Evolutionary conservation across 768 basidiomycete genomes (phyloP).

Genomic region (Suillus sp.): DNA sequence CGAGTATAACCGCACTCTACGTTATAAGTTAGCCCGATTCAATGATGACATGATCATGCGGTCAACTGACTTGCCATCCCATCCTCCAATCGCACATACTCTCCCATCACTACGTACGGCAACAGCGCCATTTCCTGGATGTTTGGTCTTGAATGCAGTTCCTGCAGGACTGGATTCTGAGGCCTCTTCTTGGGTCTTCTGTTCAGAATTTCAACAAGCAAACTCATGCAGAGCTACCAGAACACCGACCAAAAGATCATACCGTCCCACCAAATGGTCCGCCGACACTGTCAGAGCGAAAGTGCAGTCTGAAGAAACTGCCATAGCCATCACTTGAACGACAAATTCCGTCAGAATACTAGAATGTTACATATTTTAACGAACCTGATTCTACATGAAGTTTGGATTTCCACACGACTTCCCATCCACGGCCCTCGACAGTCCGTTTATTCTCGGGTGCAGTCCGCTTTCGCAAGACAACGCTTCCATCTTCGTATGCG

Average conservation of each 20-base stretch:
- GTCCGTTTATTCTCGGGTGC: conserved; percentile 39
- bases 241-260: conserved; percentile 53
- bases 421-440: conserved; percentile 76
- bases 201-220: neutral
- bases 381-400: conserved; percentile 74
- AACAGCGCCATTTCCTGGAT: conserved; percentile 80
- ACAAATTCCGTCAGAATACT: neutral
- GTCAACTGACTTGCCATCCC: conserved; percentile 84
- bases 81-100: conserved; percentile 87
- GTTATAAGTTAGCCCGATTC: neutral
- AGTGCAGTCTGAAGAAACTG: conserved; percentile 56
- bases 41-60: neutral
- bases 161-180: conserved; percentile 24
- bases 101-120: conserved; percentile 73
- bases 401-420: conserved; percentile 63
- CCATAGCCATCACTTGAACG: conserved; percentile 42
- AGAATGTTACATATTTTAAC: conserved; percentile 21
- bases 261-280: conserved; percentile 74
- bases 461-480: conserved; percentile 64
- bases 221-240: conserved; percentile 7
- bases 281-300: conserved; percentile 84
- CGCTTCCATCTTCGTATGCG: conserved; percentile 87
- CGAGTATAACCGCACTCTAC: conserved; percentile 81
- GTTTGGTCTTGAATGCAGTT: conserved; percentile 59
- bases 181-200: conserved; percentile 19